These are phyloP conservation scores for Russula abietina DNA, from an alignment of 768 basidiomycete species.

Conservation along the genomic window DNA sequence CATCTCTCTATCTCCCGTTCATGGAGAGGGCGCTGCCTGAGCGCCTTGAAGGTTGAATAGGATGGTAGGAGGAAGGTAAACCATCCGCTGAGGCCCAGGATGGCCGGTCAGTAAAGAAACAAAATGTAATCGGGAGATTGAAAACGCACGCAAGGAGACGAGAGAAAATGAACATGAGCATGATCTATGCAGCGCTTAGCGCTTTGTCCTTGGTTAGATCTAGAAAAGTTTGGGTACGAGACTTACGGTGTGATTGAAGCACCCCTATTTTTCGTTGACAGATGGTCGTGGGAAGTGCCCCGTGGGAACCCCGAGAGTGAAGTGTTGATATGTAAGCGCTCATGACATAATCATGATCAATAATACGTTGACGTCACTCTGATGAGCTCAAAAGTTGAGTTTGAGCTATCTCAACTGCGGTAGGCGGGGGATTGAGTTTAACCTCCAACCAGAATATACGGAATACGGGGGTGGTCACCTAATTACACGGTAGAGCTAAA, in stretches of 20 bases:
- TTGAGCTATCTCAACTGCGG: not conserved
- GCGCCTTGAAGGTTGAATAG: conserved; percentile 62
- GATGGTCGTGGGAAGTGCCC: not conserved
- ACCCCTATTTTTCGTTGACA: not conserved
- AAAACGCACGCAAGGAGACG: conserved; percentile 42
- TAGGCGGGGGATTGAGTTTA: not conserved
- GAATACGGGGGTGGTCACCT: not conserved
- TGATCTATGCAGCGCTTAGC: conserved; percentile 21
- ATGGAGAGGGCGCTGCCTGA: conserved; percentile 45
- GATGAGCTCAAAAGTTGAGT: not conserved
- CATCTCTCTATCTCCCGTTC: conserved; percentile 52
- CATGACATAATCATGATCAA: conserved; percentile 9
- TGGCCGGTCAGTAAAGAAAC: conserved; percentile 7
- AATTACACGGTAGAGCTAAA: not conserved
- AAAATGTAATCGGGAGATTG: not conserved
- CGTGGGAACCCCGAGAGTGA: no score
- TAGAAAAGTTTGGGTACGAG: not conserved
- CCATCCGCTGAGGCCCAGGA: conserved; percentile 47
- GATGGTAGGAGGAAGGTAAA: conserved; percentile 62
- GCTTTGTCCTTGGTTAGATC: not conserved
- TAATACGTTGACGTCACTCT: not conserved
- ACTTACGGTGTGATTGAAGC: not conserved
- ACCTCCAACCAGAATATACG: not conserved
- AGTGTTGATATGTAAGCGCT: not conserved
- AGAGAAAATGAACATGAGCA: conserved; percentile 47